These are phyloP conservation scores for Wickerhamiella slavikovae DNA, from an alignment of 805 yeast genomes.

Conservation along the genomic window DNA sequence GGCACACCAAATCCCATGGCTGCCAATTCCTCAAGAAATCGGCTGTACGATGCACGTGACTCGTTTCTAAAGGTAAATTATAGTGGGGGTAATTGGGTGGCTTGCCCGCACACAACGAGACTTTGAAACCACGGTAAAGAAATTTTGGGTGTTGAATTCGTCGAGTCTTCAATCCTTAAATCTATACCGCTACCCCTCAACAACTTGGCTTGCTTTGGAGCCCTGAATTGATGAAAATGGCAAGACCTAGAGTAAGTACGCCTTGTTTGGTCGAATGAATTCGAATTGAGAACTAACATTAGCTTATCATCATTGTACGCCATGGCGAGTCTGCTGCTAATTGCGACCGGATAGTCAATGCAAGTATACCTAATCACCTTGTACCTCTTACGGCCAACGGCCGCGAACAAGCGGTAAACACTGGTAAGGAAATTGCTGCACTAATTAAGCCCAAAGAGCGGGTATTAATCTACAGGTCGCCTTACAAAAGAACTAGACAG, in stretches of 20 bases:
- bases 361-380: conserved; percentile 59
- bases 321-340: conserved; percentile 92
- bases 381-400: conserved; percentile 58
- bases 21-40: no score
- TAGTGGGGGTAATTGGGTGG: no score
- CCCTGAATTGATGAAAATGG: no score
- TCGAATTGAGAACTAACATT: not conserved
- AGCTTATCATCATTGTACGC: conserved; percentile 59
- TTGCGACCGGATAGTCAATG: conserved; percentile 62
- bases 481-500: conserved; percentile 67
- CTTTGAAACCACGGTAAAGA: no score
- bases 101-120: no score
- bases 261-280: not conserved
- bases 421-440: conserved; percentile 17
- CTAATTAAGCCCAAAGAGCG: conserved; percentile 29
- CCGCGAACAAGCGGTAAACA: conserved; percentile 23
- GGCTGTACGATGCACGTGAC: no score
- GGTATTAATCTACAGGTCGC: conserved; percentile 69
- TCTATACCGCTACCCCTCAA: no score
- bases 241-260: conserved; percentile 23
- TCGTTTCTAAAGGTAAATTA: no score
- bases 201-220: no score
- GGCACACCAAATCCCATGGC: no score
- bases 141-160: no score
- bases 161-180: no score